phyloP scores from a whole-genome alignment of 2,329 filamentous ascomycete genomes.

The Fusarium sp. region DNA sequence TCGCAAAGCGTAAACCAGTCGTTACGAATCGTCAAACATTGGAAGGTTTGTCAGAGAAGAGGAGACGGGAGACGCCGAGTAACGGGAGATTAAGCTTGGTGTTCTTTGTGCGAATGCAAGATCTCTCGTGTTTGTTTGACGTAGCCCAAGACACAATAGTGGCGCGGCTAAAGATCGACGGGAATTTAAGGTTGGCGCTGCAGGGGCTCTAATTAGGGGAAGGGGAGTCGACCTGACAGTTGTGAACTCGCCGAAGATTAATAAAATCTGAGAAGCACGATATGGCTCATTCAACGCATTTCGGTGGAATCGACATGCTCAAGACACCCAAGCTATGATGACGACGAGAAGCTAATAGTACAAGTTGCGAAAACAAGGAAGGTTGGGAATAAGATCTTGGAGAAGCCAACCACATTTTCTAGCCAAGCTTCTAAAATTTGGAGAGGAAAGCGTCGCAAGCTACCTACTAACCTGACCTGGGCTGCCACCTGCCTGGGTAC shows the following conservation, averaged over 20 bases:
- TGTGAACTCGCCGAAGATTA: neutral
- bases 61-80: conserved; percentile 1
- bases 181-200: conserved; percentile 38
- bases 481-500: neutral
- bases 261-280: neutral
- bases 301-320: neutral
- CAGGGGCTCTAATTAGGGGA: conserved; percentile 30
- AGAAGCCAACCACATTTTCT: conserved; percentile 30
- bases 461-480: neutral
- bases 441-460: conserved; percentile 13
- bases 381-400: conserved; percentile 27
- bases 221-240: neutral
- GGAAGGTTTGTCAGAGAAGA: neutral
- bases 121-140: conserved; percentile 41
- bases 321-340: neutral
- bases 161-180: conserved; percentile 38
- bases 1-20: neutral
- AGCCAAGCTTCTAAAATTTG: conserved; percentile 36
- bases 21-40: neutral
- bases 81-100: conserved; percentile 29
- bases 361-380: conserved; percentile 20
- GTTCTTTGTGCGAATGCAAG: conserved; percentile 38
- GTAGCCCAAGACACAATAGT: conserved; percentile 32
- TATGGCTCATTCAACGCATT: neutral
- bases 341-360: neutral